Evolutionary conservation across 2,329 filamentous ascomycete genomes (phyloP).

Genomic region (Aspergillus costaricaensis): DNA sequence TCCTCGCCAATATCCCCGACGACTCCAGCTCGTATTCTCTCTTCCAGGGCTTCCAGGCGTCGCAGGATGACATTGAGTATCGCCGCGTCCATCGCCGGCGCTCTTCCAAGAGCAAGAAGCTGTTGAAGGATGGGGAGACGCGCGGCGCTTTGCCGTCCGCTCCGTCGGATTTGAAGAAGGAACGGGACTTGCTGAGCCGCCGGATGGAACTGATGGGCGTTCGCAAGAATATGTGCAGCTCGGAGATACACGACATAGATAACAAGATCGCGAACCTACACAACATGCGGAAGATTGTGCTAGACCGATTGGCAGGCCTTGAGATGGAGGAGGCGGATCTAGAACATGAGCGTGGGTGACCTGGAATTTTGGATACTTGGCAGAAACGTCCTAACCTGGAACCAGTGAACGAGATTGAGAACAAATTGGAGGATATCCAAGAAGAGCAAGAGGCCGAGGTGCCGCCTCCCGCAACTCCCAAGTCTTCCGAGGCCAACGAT

Average conservation of each 20-base stretch:
- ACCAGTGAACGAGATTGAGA: conserved; percentile 59
- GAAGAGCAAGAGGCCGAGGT: conserved; percentile 47
- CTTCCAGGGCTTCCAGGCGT: conserved; percentile 95
- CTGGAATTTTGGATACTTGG: neutral
- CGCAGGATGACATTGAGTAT: conserved; percentile 62
- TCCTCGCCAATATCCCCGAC: conserved; percentile 86
- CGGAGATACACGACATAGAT: conserved; percentile 94
- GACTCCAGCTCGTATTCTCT: conserved; percentile 83
- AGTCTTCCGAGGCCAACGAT: conserved; percentile 44
- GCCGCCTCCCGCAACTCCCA: conserved; percentile 34
- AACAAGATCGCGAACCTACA: conserved; percentile 93
- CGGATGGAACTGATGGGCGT: conserved; percentile 87
- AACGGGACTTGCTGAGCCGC: conserved; percentile 77
- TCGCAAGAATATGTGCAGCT: conserved; percentile 95
- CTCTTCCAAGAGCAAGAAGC: conserved; percentile 72
- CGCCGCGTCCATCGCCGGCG: conserved; percentile 70
- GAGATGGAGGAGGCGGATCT: conserved; percentile 89
- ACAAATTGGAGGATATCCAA: conserved; percentile 63
- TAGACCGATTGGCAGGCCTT: conserved; percentile 80
- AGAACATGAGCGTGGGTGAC: conserved; percentile 76
- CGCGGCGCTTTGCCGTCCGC: conserved; percentile 61
- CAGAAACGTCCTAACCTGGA: conserved; percentile 6
- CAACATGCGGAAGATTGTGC: conserved; percentile 86
- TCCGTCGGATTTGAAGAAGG: conserved; percentile 73
- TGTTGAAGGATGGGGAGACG: conserved; percentile 64